These are phyloP conservation scores for Aspergillus candidus DNA, from an alignment of 2,329 filamentous ascomycete species.

Conservation along the genomic window DNA sequence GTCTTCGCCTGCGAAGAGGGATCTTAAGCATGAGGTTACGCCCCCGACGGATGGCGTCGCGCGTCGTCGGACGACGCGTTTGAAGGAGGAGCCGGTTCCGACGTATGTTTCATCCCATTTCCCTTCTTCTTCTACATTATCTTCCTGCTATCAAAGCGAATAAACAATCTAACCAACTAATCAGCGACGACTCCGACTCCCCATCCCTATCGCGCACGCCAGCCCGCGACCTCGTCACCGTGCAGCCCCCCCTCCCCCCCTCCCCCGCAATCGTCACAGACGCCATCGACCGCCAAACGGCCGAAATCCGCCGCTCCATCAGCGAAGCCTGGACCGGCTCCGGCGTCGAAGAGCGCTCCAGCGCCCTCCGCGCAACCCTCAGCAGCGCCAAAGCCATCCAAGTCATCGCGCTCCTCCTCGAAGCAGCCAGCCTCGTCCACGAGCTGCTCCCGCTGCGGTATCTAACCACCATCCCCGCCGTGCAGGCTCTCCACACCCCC, in stretches of 20 bases:
- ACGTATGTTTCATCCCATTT: slow-evolving; percentile 10
- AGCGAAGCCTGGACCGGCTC: slow-evolving; percentile 31
- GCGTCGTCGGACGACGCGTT: slow-evolving; percentile 25
- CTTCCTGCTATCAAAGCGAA: no score
- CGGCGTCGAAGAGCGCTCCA: slow-evolving; percentile 43
- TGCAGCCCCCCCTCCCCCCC: slow-evolving; percentile 25
- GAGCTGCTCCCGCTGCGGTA: slow-evolving; percentile 67
- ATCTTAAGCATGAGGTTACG: slow-evolving; percentile 33
- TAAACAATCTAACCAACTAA: no score
- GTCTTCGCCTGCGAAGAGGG: slow-evolving; percentile 46
- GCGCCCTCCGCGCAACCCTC: slow-evolving; percentile 61
- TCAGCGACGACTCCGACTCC: slow-evolving; percentile 14
- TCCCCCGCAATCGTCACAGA: slow-evolving; percentile 51
- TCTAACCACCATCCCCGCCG: slow-evolving; percentile 64
- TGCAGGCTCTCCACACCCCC: slow-evolving; percentile 50
- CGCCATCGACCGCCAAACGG: slow-evolving; percentile 63
- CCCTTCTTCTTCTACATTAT: neutral
- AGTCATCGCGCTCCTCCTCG: slow-evolving; percentile 60
- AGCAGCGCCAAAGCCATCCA: slow-evolving; percentile 66
- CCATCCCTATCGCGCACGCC: slow-evolving; percentile 15
- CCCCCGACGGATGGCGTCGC: slow-evolving; percentile 12
- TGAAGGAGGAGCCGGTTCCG: slow-evolving; percentile 20
- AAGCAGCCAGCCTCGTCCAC: slow-evolving; percentile 62
- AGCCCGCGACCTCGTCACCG: slow-evolving; percentile 9
- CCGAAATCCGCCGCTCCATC: slow-evolving; percentile 30